A percentile compares a stretch with the other conserved stretches of the same genome.
These are phyloP conservation scores for Stagonosporopsis rhizophila DNA, from an alignment of 2,329 filamentous ascomycete genomes.

Conservation along the genomic window DNA sequence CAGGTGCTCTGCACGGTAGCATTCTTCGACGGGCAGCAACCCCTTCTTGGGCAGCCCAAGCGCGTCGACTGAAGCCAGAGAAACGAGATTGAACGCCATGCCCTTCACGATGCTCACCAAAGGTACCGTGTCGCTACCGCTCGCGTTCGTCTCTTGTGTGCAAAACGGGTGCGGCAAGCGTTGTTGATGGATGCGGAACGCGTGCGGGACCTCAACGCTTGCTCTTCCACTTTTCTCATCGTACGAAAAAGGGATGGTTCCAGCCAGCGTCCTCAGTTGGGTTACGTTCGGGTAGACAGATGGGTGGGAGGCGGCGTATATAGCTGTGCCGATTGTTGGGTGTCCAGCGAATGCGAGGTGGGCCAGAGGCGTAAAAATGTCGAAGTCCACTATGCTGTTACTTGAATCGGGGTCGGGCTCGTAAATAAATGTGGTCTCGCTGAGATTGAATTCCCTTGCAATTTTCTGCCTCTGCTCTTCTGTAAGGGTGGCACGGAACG, in stretches of 20 bases:
- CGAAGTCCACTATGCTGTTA: conserved; percentile 41
- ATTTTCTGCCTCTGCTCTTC: conserved; percentile 60
- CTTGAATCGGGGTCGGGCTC: conserved; percentile 23
- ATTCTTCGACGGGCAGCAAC: conserved; percentile 49
- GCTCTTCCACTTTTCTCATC: conserved; percentile 41
- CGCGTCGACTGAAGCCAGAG: conserved; percentile 64
- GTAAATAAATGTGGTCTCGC: conserved; percentile 63
- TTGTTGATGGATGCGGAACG: conserved; percentile 65
- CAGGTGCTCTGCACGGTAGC: conserved; percentile 39
- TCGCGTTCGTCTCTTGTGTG: neutral
- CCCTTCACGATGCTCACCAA: conserved; percentile 67
- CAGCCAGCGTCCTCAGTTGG: neutral
- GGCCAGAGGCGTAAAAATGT: conserved; percentile 60
- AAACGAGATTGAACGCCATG: conserved; percentile 72
- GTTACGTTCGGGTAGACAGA: conserved; percentile 13
- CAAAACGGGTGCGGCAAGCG: conserved; percentile 44
- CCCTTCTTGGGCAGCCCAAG: conserved; percentile 19
- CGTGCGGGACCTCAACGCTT: conserved; percentile 68
- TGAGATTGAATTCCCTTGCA: conserved; percentile 63
- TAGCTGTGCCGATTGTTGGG: conserved; percentile 62
- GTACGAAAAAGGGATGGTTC: conserved; percentile 14
- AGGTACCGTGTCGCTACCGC: conserved; percentile 29
- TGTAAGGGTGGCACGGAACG: conserved; percentile 40
- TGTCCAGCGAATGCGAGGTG: conserved; percentile 65
- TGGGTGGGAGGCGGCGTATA: conserved; percentile 51